These are phyloP conservation scores for Lasiodiplodia sp. DNA, from an alignment of 2,329 filamentous ascomycete genomes.

Conservation along the genomic window DNA sequence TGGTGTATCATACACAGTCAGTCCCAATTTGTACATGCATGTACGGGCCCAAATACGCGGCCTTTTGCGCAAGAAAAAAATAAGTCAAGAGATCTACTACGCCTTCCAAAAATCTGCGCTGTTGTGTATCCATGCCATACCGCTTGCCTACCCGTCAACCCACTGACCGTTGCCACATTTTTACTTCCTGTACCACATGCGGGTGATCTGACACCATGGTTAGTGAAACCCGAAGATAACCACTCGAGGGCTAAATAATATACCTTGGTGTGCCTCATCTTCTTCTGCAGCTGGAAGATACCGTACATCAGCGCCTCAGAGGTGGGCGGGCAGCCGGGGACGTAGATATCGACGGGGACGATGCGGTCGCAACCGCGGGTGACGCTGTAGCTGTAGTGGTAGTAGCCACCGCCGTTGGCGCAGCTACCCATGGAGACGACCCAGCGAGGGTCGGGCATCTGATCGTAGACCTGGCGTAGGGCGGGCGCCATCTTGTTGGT, in stretches of 20 bases:
- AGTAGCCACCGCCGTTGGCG: slow-evolving; percentile 85
- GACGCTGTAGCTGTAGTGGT: slow-evolving; percentile 85
- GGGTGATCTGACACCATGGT: slow-evolving; percentile 50
- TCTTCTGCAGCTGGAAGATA: slow-evolving; percentile 79
- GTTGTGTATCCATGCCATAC: slow-evolving; percentile 15
- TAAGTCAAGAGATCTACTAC: slow-evolving; percentile 13
- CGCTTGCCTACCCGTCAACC: not conserved
- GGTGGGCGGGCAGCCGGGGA: slow-evolving; percentile 73
- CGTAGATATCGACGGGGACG: slow-evolving; percentile 84
- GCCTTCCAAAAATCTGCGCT: slow-evolving; percentile 4
- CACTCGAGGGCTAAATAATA: not conserved
- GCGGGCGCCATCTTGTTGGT: slow-evolving; percentile 98
- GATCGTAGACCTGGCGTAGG: slow-evolving; percentile 89
- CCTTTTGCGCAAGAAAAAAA: not conserved
- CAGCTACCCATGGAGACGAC: slow-evolving; percentile 86
- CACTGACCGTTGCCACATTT: slow-evolving; percentile 20
- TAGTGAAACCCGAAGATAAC: not conserved
- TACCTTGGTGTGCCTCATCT: slow-evolving; percentile 68
- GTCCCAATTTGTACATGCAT: slow-evolving; percentile 19
- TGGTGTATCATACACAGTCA: slow-evolving; percentile 21
- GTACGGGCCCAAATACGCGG: not conserved
- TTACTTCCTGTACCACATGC: slow-evolving; percentile 66
- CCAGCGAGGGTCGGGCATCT: slow-evolving; percentile 93
- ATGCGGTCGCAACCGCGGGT: slow-evolving; percentile 80
- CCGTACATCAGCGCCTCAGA: slow-evolving; percentile 64